A percentile compares a stretch with the other conserved stretches of the same genome.
Evolutionary conservation across 2,329 filamentous ascomycete species (phyloP).

Genomic region (Akanthomyces uredinophilus): DNA sequence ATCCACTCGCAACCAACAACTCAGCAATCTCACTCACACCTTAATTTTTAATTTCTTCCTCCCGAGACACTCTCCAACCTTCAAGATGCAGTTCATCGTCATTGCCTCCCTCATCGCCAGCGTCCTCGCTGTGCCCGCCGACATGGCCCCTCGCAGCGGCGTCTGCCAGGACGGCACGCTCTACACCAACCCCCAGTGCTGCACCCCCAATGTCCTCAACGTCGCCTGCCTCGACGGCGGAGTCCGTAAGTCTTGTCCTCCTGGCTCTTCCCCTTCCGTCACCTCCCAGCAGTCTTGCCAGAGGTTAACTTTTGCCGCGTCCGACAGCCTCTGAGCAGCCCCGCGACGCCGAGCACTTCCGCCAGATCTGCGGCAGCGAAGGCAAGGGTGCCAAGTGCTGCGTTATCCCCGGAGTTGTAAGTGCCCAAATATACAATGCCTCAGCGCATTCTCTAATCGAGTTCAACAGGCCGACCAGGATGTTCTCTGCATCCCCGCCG

Average conservation of each 20-base stretch:
- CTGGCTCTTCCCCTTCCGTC: not conserved
- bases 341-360: not conserved
- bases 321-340: not conserved
- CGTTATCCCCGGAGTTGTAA: constrained; percentile 36
- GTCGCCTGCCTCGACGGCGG: constrained; percentile 42
- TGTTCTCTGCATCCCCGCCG: not conserved
- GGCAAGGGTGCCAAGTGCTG: constrained; percentile 51
- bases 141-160: not conserved
- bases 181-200: constrained; percentile 37
- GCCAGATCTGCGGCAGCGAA: constrained; percentile 33
- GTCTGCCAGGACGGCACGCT: constrained; percentile 18
- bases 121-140: not conserved
- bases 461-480: not conserved
- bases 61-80: not conserved
- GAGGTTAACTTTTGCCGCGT: not conserved
- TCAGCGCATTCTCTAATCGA: not conserved
- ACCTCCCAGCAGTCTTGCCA: not conserved
- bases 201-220: constrained; percentile 42
- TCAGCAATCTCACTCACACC: not conserved
- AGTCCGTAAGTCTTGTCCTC: not conserved
- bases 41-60: not conserved
- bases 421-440: not conserved
- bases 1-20: not conserved
- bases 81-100: not conserved
- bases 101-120: not conserved